Evolutionary conservation across 2,329 filamentous ascomycete species (phyloP), one percentile per base, ranked within the genome.

Genomic region (Venturia asperata): DNA sequence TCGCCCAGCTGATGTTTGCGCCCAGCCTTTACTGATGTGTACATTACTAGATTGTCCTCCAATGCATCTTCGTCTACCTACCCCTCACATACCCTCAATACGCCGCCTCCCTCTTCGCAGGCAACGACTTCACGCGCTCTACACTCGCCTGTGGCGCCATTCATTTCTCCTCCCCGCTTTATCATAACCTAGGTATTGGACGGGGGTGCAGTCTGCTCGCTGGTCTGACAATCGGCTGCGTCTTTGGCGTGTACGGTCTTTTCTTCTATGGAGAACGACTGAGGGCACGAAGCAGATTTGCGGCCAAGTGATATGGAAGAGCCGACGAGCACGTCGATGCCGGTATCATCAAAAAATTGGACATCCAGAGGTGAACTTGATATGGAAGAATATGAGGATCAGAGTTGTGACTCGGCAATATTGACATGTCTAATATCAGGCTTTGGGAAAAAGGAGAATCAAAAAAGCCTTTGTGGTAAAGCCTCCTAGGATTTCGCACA

Each of bases 1-100:
- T n/a, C n/a, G n/a, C n/a, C n/a, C n/a, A n/a, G n/a, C n/a, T n/a
- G n/a, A n/a, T n/a, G n/a, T n/a, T n/a, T n/a, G n/a, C n/a, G n/a
- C n/a, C n/a, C n/a, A n/a, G 6, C 30, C 3, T 34, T 6, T 6
- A 34, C 30, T 34, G 30, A 34, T 34, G 30, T 34, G 30, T 34
- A 34, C 6, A 6, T 34, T 34, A 34, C 30, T 30, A 52, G 47
- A 70, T 85, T 66, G 76, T 86, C 64, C 80, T 85, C 76, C 83
- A 85, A 72, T 83, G 81, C 73, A 80, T 86, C 72, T 86, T 85
- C 70, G 77, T 85, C 68, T 86, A 86, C 73, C 79, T 86, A 19
- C 82, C 83, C 0, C 75, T 85, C 24, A 78, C 76, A 63, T 85
- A 85, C 69, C 82, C 82, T 5, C 75, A 77, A 68, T 85, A 85